A percentile compares a stretch with the other conserved stretches of the same genome.
Conservation (phyloP, 2,329 filamentous ascomycete species). For the Monosporascus sp. region DNA sequence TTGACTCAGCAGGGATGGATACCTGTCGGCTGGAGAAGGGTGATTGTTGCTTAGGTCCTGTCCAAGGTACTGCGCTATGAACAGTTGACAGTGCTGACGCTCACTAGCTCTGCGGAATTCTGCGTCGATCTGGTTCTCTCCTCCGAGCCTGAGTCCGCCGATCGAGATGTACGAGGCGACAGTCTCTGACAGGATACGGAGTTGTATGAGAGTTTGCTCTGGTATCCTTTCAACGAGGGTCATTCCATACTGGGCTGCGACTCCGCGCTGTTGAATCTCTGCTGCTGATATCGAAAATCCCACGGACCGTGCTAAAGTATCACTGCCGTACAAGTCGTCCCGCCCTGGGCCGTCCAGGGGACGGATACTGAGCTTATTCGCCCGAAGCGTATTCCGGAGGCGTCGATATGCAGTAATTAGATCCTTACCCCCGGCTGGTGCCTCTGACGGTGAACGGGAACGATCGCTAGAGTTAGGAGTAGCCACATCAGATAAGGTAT, state of each 20-base stretch:
- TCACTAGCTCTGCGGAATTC: constrained; percentile 67
- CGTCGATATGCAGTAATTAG: constrained; percentile 58
- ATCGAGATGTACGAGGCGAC: constrained; percentile 79
- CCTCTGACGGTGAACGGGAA: constrained; percentile 28
- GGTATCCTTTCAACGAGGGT: constrained; percentile 81
- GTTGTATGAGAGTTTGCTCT: constrained; percentile 76
- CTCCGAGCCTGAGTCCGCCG: constrained; percentile 59
- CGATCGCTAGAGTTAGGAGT: constrained; percentile 31
- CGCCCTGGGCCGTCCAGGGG: constrained; percentile 22
- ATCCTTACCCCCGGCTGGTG: constrained; percentile 42
- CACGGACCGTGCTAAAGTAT: constrained; percentile 61
- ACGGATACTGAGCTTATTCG: constrained; percentile 44
- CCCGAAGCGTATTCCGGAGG: constrained; percentile 52
- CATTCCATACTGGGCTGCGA: constrained; percentile 66
- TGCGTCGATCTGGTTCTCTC: constrained; percentile 55
- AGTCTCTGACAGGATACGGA: constrained; percentile 85
- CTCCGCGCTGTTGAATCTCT: constrained; percentile 87
- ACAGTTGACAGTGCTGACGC: constrained; percentile 71
- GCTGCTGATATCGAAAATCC: constrained; percentile 82
- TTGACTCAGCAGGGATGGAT: constrained; percentile 56
- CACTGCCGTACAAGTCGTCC: constrained; percentile 46
- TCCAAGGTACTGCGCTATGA: constrained; percentile 54
- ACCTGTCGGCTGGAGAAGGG: constrained; percentile 38
- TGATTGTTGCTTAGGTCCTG: constrained; percentile 35
- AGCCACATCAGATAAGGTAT: constrained; percentile 34